Evolutionary conservation across 768 basidiomycete species (phyloP).

Genomic region (Leccinum fibrillosum): DNA sequence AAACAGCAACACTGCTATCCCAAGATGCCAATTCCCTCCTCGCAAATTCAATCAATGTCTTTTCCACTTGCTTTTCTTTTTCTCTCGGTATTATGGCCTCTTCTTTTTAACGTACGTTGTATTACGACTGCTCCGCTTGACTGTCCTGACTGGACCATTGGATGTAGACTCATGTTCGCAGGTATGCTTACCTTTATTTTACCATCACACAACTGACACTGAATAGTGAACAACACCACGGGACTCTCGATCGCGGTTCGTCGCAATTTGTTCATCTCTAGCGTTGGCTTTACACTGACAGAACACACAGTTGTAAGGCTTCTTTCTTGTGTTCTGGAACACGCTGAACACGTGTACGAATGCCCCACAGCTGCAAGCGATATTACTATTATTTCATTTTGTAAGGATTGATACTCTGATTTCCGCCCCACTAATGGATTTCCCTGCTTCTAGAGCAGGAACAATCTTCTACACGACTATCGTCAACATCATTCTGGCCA

Average conservation of each 20-base stretch:
- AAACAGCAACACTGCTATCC: not conserved
- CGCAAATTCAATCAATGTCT: slow-evolving; percentile 6
- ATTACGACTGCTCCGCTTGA: no score
- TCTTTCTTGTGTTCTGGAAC: not conserved
- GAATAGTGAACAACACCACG: slow-evolving; percentile 19
- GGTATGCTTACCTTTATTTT: slow-evolving; percentile 6
- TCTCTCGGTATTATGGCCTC: slow-evolving; percentile 25
- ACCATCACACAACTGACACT: not conserved
- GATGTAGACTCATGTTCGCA: slow-evolving; percentile 12
- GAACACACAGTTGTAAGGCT: slow-evolving; percentile 18
- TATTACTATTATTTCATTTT: slow-evolving; percentile 23
- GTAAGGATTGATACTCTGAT: slow-evolving; percentile 4
- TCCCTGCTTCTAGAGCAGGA: slow-evolving; percentile 13
- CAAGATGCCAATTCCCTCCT: not conserved
- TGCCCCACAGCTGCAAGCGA: slow-evolving; percentile 14
- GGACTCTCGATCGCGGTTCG: slow-evolving; percentile 18
- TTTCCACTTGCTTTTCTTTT: slow-evolving; percentile 17
- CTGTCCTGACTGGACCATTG: not conserved
- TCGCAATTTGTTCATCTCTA: not conserved
- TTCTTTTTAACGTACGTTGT: slow-evolving; percentile 18
- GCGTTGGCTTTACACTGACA: not conserved
- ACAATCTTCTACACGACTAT: slow-evolving; percentile 14
- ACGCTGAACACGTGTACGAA: not conserved
- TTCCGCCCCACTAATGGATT: not conserved
- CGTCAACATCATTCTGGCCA: slow-evolving; percentile 21